Percentiles rank a stretch among this genome's conserved stretches.
Conservation (phyloP, 805 yeast species). For the Saitoella complicata region DNA sequence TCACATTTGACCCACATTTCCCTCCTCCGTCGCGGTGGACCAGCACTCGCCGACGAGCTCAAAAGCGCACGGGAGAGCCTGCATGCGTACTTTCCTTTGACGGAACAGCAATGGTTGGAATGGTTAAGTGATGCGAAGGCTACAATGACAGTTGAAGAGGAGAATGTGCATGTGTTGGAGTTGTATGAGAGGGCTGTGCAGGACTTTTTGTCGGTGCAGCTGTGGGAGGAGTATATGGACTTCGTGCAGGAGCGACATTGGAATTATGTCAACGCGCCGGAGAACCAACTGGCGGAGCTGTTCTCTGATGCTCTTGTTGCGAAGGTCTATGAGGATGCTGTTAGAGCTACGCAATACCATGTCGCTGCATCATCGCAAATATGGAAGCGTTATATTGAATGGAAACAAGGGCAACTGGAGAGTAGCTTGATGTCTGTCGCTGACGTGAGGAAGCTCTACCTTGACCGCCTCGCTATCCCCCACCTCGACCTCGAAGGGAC, state of each 20-base stretch:
- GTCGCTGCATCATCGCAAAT: slow-evolving; percentile 1
- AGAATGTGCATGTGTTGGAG: slow-evolving; percentile 2
- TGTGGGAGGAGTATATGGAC: slow-evolving; percentile 10
- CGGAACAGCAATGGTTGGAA: slow-evolving; percentile 6
- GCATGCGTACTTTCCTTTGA: slow-evolving; percentile 6
- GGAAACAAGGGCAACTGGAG: neutral
- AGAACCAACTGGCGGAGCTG: slow-evolving; percentile 1
- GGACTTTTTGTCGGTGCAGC: slow-evolving; percentile 6
- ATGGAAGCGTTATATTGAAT: slow-evolving; percentile 14
- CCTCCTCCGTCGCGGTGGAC: slow-evolving; percentile 6
- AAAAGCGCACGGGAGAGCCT: slow-evolving; percentile 6
- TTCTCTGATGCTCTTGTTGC: slow-evolving; percentile 3
- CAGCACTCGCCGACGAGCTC: slow-evolving; percentile 7
- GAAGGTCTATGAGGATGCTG: slow-evolving; percentile 8
- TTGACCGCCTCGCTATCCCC: slow-evolving; percentile 15
- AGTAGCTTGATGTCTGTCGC: slow-evolving; percentile 3
- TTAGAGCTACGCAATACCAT: slow-evolving; percentile 9
- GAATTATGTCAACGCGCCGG: neutral
- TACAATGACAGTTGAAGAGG: slow-evolving; percentile 2
- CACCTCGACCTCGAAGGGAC: slow-evolving; percentile 16
- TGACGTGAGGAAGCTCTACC: slow-evolving; percentile 8
- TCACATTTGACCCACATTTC: slow-evolving; percentile 6
- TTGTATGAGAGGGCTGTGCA: slow-evolving; percentile 7
- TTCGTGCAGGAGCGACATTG: slow-evolving; percentile 3
- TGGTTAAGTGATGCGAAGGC: slow-evolving; percentile 8